Conservation (phyloP, 164 flowering plant species). For the Santalum album region DNA sequence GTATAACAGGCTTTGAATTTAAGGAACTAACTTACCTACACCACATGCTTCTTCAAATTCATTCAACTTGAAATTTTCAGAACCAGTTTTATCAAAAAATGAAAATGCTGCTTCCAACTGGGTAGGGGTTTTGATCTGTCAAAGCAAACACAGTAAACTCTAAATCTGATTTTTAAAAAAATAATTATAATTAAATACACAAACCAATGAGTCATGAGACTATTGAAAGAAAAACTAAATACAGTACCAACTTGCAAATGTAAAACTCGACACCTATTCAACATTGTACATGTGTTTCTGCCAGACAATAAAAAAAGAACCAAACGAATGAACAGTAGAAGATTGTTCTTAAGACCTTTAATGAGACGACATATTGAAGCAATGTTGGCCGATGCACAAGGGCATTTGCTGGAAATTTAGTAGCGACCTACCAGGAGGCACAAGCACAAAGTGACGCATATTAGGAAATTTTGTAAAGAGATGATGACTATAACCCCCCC, state of each 20-base stretch:
- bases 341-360: conserved; percentile 39
- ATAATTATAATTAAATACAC: no score
- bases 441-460: background rate
- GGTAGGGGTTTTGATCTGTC: conserved; percentile 82
- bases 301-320: no score
- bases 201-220: no score
- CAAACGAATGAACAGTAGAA: background rate
- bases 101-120: conserved; percentile 81
- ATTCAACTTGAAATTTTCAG: conserved; percentile 37
- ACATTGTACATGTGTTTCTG: no score
- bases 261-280: no score
- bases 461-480: no score
- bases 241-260: background rate
- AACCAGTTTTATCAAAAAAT: conserved; percentile 40
- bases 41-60: conserved; percentile 93
- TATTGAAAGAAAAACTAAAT: no score
- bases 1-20: no score
- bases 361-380: conserved; percentile 50
- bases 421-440: conserved; percentile 67
- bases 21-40: conserved; percentile 60
- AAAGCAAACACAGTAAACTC: background rate
- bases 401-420: conserved; percentile 85
- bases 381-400: conserved; percentile 68
- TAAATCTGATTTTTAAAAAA: no score
- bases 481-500: no score